phyloP scores from a whole-genome alignment of 192 early-diverging fungal species.

The Podila clonocystis region DNA sequence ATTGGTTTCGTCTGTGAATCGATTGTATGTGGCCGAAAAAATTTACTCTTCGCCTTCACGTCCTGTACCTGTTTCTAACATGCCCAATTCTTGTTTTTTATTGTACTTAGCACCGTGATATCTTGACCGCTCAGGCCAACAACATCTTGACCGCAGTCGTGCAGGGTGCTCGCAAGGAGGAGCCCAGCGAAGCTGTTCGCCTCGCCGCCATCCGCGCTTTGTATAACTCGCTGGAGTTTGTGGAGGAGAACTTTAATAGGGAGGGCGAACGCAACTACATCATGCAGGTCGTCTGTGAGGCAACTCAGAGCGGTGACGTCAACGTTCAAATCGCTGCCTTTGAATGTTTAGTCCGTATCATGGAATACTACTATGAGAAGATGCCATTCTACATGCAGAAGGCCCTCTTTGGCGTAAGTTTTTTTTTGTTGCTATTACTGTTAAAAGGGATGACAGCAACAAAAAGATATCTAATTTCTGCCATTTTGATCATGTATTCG shows the following conservation, averaged over 20 bases:
- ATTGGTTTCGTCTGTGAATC: constrained; percentile 96
- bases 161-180: constrained; percentile 94
- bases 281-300: constrained; percentile 99
- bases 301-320: constrained; percentile 80
- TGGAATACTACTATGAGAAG: constrained; percentile 96
- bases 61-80: neutral
- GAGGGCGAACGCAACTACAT: constrained; percentile 98
- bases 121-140: constrained; percentile 85
- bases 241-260: constrained; percentile 91
- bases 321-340: constrained; percentile 89
- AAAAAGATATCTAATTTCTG: neutral
- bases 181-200: constrained; percentile 88
- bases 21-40: constrained; percentile 65
- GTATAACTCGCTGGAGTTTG: constrained; percentile 96
- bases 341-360: constrained; percentile 97
- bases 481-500: constrained; percentile 7
- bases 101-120: constrained; percentile 73
- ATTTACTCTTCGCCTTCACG: neutral
- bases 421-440: neutral
- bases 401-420: constrained; percentile 88
- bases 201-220: constrained; percentile 90
- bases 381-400: constrained; percentile 98
- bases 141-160: constrained; percentile 94
- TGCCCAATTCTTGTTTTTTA: neutral
- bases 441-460: neutral